Conservation (phyloP, 2,329 filamentous ascomycete species). For the Pseudocercospora ulei region DNA sequence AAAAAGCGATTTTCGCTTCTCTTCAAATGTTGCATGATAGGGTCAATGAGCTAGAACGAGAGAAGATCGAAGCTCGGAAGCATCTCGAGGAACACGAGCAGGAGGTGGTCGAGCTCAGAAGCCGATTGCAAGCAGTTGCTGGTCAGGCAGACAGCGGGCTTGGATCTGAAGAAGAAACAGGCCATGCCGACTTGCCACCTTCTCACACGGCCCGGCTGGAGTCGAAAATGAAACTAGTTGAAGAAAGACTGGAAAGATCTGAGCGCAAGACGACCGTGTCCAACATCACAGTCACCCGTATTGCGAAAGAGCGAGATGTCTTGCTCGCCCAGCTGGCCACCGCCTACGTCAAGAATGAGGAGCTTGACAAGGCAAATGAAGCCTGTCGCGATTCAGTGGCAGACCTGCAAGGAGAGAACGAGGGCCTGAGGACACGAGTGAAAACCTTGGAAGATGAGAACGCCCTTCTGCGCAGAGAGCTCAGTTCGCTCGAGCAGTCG, state of each 20-base stretch:
- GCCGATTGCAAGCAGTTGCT: constrained; percentile 39
- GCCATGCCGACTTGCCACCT: constrained; percentile 35
- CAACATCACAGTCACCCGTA: constrained; percentile 54
- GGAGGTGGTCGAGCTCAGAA: constrained; percentile 46
- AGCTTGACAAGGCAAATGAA: constrained; percentile 41
- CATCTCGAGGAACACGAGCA: constrained; percentile 51
- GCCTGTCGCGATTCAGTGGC: constrained; percentile 46
- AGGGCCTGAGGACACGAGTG: constrained; percentile 48
- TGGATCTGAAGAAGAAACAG: constrained; percentile 41
- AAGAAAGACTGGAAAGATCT: constrained; percentile 53
- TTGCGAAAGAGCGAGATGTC: constrained; percentile 56
- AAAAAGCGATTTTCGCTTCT: constrained; percentile 54
- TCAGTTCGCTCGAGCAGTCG: constrained; percentile 29
- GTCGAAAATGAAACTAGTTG: constrained; percentile 50
- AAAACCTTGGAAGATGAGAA: constrained; percentile 37
- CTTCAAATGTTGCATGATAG: constrained; percentile 51
- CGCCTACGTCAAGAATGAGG: constrained; percentile 50
- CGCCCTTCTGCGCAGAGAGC: constrained; percentile 35
- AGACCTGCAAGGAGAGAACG: constrained; percentile 71
- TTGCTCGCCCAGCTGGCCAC: constrained; percentile 54
- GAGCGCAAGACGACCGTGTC: constrained; percentile 54
- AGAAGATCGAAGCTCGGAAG: constrained; percentile 48
- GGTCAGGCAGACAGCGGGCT: constrained; percentile 42
- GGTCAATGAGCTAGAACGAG: constrained; percentile 47
- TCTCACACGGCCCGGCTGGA: constrained; percentile 52